Base-by-base conservation (phyloP, 352 stramenopile species). In the Phytophthora multivora region DNA sequence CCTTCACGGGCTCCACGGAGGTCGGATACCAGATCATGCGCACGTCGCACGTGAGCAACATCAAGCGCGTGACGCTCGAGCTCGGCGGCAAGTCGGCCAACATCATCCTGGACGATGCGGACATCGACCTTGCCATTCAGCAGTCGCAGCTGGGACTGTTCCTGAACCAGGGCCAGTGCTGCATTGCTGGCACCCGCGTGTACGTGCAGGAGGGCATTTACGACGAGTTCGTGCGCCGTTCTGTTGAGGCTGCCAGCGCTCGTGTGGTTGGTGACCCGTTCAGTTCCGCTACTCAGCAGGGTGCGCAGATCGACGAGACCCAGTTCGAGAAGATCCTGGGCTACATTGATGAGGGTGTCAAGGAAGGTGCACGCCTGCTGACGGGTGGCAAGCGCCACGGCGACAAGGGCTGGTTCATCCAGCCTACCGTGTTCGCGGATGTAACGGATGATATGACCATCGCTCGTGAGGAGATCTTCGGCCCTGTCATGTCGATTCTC, bases 401-500 rank as follows among this genome's bases (percentile, higher is more conserved):
- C 36, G 69, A 81, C 42, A 80, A 88, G 73, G 81, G 86, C 23
- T 94, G 88, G 57, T 99, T 97, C 78, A 96, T 97, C 66, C 59
- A 90, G 59, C 94, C 97, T 2, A 98, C 95, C 1, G 84, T 99
- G 38, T 83, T 99, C 23, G 88, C 71, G 1, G 81, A 91, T 31
- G 75, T 91, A 19, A 78, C 58, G 42, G 84, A 88, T 64, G 76
- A 94, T 72, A 96, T 96, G 83, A 91, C 69, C 18, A 97, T 98
- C 58, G 89, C 86, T 18, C 75, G 85, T 41, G 89, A 98, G 54
- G 93, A 98, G 75, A 93, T 98, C 48, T 98, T 98, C 64, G 92
- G 93, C n/a, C 90, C 90, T 3, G 86, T 98, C 19, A 91, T 97
- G 76, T 75, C 57, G 4, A 89, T 98, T 30, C 65, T 97, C 50